Base-by-base conservation (phyloP, 805 yeast species). In the Candida suzukii region DNA sequence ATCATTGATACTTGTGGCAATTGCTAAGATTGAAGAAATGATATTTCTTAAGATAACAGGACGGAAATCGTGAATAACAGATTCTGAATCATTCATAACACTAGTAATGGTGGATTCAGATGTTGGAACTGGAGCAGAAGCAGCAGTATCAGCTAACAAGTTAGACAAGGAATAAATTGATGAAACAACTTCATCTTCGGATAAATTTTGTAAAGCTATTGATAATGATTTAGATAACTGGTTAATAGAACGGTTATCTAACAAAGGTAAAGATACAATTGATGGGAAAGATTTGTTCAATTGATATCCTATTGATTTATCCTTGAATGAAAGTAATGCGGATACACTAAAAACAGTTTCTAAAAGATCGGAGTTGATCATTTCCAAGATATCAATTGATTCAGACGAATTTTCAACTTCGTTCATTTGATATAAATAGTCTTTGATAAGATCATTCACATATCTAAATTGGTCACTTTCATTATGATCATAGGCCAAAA, bases 101-200 rank as follows among this genome's bases (percentile, higher is more conserved):
- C 18, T 34, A 6, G 37, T 9, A 11, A 17, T 26, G 21, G 25
- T 21, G 16, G 20, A 16, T 27, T 50, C 48, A 4, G 51, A 49
- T 3, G 48, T 39, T 24, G 44, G 25, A 28, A 40, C 42, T 3
- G 52, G 37, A 1, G 49, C 39, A 14, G 51, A 38, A 7, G 41
- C 48, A 7, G 50, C 50, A 4, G 47, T 41, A 29, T 80, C 40
- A 70, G 74, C 39, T 26, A 91, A 63, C 44, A 84, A 59, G 56
- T 93, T 93, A 17, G 85, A 78, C 47, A 91, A 69, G 0, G 95
- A 80, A 61, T 93, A 93, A 39, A 93, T 78, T 1, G 91, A 75
- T 8, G 95, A 81, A 9, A 88, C 85, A 19, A 84, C 80, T 1
- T 86, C 77, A 55, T 88, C 96, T 54, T 88, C 91, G 17, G 88